Conservation (phyloP, 2,329 filamentous ascomycete genomes). For the Phoma sp. region DNA sequence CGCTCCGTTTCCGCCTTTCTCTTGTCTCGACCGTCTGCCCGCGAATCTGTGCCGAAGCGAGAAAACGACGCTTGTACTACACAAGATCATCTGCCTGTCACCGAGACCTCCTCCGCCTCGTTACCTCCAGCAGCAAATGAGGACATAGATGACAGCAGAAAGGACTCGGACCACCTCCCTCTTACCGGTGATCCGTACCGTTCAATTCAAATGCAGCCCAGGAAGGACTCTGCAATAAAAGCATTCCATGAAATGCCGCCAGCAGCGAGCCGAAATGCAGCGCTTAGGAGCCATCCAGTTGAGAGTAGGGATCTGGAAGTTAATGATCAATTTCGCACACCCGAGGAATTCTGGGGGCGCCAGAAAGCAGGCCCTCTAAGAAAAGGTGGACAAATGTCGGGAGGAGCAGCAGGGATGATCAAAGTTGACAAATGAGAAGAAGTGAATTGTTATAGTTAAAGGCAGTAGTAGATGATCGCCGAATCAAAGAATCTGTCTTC, state of each 20-base stretch:
- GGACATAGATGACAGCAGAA: not conserved
- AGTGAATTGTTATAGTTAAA: conserved; percentile 22
- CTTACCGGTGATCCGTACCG: not conserved
- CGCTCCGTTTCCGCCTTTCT: conserved; percentile 4
- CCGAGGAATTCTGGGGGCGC: not conserved
- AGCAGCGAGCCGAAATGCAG: conserved; percentile 4
- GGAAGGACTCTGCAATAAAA: conserved; percentile 7
- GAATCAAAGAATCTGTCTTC: conserved; percentile 8
- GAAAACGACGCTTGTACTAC: not conserved
- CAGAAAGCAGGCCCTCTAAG: not conserved
- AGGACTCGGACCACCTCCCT: not conserved
- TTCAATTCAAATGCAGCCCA: not conserved
- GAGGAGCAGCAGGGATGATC: not conserved
- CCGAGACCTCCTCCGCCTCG: not conserved
- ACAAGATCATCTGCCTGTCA: not conserved
- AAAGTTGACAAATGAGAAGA: conserved; percentile 9
- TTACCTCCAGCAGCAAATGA: not conserved
- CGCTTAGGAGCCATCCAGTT: conserved; percentile 14
- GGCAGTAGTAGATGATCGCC: conserved; percentile 13
- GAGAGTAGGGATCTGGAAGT: conserved; percentile 1
- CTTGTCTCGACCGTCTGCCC: not conserved
- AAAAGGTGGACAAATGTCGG: not conserved
- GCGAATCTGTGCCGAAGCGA: not conserved
- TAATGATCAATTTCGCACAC: conserved; percentile 2
- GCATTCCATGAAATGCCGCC: not conserved